phyloP scores from a whole-genome alignment of 306 rosid species.

The Senna tora region DNA sequence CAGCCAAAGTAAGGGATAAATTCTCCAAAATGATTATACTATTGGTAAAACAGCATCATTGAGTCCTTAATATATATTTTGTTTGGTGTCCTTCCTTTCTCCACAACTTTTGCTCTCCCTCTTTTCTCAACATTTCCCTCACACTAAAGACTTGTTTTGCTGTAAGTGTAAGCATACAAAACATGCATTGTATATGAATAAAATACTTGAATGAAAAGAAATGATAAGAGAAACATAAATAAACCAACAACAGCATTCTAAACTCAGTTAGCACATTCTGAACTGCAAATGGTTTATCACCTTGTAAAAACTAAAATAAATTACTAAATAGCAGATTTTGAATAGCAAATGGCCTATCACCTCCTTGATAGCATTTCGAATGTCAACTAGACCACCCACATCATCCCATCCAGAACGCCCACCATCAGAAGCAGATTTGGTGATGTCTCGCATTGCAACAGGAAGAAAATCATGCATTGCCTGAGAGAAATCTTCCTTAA shows the following conservation, averaged over 20 bases:
- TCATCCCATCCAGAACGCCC: conserved; percentile 96
- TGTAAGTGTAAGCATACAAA: not conserved
- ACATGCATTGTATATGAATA: not conserved
- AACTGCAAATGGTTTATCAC: conserved; percentile 33
- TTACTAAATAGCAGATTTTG: not conserved
- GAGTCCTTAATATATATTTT: not conserved
- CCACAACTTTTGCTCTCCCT: not conserved
- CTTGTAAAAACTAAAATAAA: conserved; percentile 39
- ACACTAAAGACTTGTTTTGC: not conserved
- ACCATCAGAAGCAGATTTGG: conserved; percentile 73
- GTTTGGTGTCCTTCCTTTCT: not conserved
- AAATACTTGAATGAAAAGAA: not conserved
- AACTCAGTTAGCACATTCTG: not conserved
- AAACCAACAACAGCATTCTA: not conserved
- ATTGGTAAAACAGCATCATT: not conserved
- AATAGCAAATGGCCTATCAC: conserved; percentile 33
- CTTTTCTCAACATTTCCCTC: not conserved
- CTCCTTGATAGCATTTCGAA: conserved; percentile 84
- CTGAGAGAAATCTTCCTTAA: conserved; percentile 72
- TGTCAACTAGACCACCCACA: conserved; percentile 91
- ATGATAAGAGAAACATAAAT: not conserved
- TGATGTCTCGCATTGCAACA: conserved; percentile 91
- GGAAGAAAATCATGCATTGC: conserved; percentile 96
- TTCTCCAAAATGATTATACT: too few species aligned
- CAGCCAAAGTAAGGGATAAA: not conserved